A percentile compares a stretch with the other conserved stretches of the same genome.
Conservation (phyloP, 768 basidiomycete species). For the Boletus vinaceobasis region DNA sequence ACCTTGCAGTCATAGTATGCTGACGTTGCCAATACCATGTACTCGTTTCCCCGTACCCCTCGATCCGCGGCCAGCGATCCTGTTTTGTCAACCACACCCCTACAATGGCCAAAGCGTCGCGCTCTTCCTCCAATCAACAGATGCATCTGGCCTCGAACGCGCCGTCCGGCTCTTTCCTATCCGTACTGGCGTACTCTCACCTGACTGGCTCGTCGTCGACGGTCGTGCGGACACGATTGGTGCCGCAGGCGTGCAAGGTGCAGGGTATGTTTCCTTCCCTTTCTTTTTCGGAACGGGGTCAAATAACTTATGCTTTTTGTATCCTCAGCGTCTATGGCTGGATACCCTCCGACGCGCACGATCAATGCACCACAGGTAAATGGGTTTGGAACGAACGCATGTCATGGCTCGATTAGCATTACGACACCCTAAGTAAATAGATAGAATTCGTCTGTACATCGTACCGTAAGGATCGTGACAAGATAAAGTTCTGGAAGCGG, state of each 20-base stretch:
- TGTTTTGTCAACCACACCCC: constrained; percentile 53
- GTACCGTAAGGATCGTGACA: constrained; percentile 29
- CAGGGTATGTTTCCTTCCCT: constrained; percentile 53
- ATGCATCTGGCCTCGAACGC: constrained; percentile 59
- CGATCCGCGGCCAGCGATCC: constrained; percentile 33
- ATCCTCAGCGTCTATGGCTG: constrained; percentile 21
- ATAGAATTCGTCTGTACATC: constrained; percentile 27
- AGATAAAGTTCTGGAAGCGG: constrained; percentile 19
- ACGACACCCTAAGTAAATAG: constrained; percentile 22
- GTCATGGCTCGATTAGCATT: constrained; percentile 47
- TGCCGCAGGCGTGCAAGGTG: constrained; percentile 69
- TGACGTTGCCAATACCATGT: neutral
- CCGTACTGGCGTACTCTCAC: constrained; percentile 72
- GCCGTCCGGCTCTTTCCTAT: constrained; percentile 74
- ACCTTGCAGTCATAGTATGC: neutral
- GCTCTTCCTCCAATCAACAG: constrained; percentile 61
- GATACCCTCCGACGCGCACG: neutral
- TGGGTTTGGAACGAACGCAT: constrained; percentile 48
- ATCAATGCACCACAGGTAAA: constrained; percentile 27
- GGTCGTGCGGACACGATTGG: constrained; percentile 52
- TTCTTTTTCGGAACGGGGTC: too few species aligned
- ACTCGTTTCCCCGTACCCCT: neutral
- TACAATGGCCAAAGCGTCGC: constrained; percentile 30
- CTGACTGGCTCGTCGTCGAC: constrained; percentile 74
- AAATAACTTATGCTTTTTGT: neutral